Evolutionary conservation across 306 rosid genomes (phyloP), one percentile per base, ranked within the genome.

Genomic region (Adenanthera pavonina): DNA sequence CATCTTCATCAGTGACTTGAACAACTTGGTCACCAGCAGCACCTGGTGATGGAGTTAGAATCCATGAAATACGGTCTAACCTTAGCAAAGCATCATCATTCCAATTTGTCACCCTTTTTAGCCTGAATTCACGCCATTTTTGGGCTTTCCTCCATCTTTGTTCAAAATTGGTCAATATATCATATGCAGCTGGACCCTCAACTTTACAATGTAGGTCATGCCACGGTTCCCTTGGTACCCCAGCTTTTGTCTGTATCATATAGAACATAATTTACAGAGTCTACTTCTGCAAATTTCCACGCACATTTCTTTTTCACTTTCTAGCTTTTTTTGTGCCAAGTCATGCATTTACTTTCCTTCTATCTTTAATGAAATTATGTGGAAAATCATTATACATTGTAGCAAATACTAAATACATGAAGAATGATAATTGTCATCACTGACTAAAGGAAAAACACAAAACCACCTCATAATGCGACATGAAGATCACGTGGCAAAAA

Each of bases 121-220:
- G 78, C 75, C 86, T 87, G 56, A 90, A 92, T 25, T 90, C 92
- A 0, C 91, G 90, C 88, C 89, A 88, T 78, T 92, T 92, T 65
- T 72, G 83, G 47, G 94, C 97, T 74, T 92, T 92, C 80, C 38
- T 81, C 90, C 94, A 87, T 84, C 94, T 89, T 88, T 92, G 97
- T 69, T 92, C 97, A 76, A 92, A 92, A 67, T 88, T 90, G 36
- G 87, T 87, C 72, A 92, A 71, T 81, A 92, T 83, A 86, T 92
- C 97, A 72, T 90, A 92, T 48, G 97, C 97, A 66, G 97, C 97
- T 33, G 94, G 97, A 77, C 97, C 97, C 79, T 92, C 97, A 47
- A 92, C 56, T 80, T 90, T 92, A 83, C 97, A 90, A 54, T 86
- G 89, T 16, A 86, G 64, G 72, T 86, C 89, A 81, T 86, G 89